phyloP scores from a whole-genome alignment of 768 basidiomycete species.

The Sarcodon sp. region DNA sequence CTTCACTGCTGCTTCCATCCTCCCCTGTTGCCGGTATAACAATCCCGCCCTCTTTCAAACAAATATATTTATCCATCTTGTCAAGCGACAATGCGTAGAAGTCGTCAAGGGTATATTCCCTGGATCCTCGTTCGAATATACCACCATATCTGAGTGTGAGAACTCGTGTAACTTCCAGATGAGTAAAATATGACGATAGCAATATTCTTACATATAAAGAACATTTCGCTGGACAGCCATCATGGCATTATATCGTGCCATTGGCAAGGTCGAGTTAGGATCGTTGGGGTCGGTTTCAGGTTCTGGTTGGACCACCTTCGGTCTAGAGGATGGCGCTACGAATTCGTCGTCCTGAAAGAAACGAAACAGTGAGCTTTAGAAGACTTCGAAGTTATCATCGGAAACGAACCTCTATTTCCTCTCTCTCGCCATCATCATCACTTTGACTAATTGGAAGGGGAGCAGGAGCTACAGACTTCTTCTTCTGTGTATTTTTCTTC shows the following conservation, averaged over 20 bases:
- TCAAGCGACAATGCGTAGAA: conserved; percentile 74
- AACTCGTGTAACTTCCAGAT: background rate
- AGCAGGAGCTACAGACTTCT: conserved; percentile 9
- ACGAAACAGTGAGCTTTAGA: background rate
- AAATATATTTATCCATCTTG: conserved; percentile 69
- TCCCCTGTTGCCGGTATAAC: conserved; percentile 50
- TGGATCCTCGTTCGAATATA: conserved; percentile 70
- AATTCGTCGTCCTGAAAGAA: conserved; percentile 1
- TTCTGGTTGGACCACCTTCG: conserved; percentile 5
- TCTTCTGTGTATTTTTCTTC: conserved; percentile 36
- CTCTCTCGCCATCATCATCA: conserved; percentile 9
- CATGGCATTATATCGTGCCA: conserved; percentile 82
- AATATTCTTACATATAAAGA: conserved; percentile 61
- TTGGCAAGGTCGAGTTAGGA: conserved; percentile 48
- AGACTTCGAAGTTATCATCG: conserved; percentile 9
- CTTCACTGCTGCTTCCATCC: conserved; percentile 49
- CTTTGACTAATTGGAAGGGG: background rate
- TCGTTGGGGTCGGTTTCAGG: conserved; percentile 46
- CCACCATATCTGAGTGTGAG: conserved; percentile 64
- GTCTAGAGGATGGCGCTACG: background rate
- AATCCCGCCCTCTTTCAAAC: conserved; percentile 56
- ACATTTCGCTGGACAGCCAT: conserved; percentile 74
- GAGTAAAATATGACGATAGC: background rate
- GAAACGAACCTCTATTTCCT: conserved; percentile 5
- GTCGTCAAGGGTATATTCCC: conserved; percentile 85